Evolutionary conservation across 768 basidiomycete species (phyloP).

Genomic region (Podaxis rugospora): DNA sequence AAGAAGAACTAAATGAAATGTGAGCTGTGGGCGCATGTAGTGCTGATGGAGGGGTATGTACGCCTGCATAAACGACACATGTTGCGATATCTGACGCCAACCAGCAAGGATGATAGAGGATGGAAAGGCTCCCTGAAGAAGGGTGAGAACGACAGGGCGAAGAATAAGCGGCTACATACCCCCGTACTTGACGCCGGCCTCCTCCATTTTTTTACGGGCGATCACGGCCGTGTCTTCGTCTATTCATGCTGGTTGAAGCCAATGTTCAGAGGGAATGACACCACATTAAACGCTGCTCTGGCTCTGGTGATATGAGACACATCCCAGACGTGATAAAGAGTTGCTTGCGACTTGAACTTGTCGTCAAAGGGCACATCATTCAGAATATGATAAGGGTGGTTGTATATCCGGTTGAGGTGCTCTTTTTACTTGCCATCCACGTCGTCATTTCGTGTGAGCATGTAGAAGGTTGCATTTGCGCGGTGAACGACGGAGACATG

Average conservation of each 20-base stretch:
- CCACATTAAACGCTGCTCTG: constrained; percentile 45
- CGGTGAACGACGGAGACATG: not conserved
- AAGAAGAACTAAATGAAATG: constrained; percentile 58
- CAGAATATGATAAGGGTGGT: constrained; percentile 86
- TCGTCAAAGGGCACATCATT: constrained; percentile 81
- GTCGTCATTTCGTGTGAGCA: constrained; percentile 66
- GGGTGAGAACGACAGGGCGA: constrained; percentile 15
- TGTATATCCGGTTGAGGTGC: constrained; percentile 69
- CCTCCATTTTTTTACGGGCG: constrained; percentile 58
- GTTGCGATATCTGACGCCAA: constrained; percentile 54
- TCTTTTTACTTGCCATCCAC: too few species aligned
- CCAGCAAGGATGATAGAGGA: constrained; percentile 13
- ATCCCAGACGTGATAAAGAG: not conserved
- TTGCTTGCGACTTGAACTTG: constrained; percentile 62
- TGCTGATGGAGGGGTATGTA: constrained; percentile 27
- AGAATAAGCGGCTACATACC: constrained; percentile 19
- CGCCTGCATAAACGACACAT: constrained; percentile 77
- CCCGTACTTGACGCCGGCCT: constrained; percentile 39
- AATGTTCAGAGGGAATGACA: constrained; percentile 62
- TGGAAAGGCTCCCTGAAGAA: constrained; percentile 23
- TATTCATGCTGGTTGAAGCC: constrained; percentile 76
- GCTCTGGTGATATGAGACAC: constrained; percentile 13
- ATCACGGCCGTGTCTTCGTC: constrained; percentile 63
- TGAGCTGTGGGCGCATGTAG: constrained; percentile 28
- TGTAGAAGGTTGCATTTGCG: constrained; percentile 36